A percentile compares a stretch with the other conserved stretches of the same genome.
Conservation (phyloP, 805 yeast genomes). For the Hanseniaspora taiwanica region DNA sequence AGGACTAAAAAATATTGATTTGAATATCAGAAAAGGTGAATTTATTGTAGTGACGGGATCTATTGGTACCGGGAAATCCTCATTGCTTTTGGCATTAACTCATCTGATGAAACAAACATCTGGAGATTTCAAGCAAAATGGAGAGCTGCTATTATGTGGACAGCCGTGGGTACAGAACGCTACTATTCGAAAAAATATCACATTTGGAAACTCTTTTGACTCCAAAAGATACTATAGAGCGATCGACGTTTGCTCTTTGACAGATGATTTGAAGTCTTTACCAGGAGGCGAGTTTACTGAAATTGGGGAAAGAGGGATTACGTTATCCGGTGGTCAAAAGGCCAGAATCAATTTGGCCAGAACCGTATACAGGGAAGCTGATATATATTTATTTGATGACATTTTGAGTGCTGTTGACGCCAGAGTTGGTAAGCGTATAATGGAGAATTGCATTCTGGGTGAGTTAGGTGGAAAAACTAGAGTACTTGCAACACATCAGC, state of each 20-base stretch:
- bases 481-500: slow-evolving; percentile 73
- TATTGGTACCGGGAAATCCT: slow-evolving; percentile 74
- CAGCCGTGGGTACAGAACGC: slow-evolving; percentile 79
- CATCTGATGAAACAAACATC: slow-evolving; percentile 45
- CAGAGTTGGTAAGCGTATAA: slow-evolving; percentile 69
- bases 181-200: slow-evolving; percentile 60
- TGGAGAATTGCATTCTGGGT: slow-evolving; percentile 55
- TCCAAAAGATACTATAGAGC: slow-evolving; percentile 38
- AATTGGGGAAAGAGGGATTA: slow-evolving; percentile 78
- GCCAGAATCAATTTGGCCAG: slow-evolving; percentile 71
- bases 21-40: slow-evolving; percentile 49
- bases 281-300: slow-evolving; percentile 70
- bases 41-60: slow-evolving; percentile 47
- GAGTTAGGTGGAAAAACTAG: slow-evolving; percentile 47
- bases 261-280: slow-evolving; percentile 48
- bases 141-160: slow-evolving; percentile 42
- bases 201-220: slow-evolving; percentile 49
- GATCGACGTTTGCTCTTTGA: slow-evolving; percentile 52
- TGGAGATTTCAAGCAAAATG: slow-evolving; percentile 42
- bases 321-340: slow-evolving; percentile 83
- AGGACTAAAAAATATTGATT: slow-evolving; percentile 39
- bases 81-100: slow-evolving; percentile 53
- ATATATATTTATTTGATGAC: slow-evolving; percentile 62
- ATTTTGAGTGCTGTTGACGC: slow-evolving; percentile 80
- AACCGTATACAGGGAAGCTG: slow-evolving; percentile 58